Percentiles rank a stretch among this genome's conserved stretches.
phyloP scores from a whole-genome alignment of 441 rosid genomes.

The Melastoma candidum region DNA sequence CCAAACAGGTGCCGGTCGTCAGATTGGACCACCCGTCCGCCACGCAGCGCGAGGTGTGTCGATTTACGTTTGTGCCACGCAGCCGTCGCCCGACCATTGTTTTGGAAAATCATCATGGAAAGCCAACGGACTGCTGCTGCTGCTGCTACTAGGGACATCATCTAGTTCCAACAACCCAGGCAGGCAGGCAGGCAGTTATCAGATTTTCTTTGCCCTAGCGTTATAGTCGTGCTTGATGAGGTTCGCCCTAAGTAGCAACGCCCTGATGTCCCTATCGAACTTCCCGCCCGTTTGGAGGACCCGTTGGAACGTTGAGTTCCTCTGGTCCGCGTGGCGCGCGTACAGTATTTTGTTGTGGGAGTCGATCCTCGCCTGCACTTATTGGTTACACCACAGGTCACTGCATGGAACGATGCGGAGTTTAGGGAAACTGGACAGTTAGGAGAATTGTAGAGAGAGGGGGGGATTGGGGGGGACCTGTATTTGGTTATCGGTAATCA shows the following conservation, averaged over 20 bases:
- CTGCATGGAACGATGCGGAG: not conserved
- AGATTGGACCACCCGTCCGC: too few species aligned
- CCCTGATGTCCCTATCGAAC: conserved; percentile 78
- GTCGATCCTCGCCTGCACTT: conserved; percentile 84
- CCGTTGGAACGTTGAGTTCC: conserved; percentile 92
- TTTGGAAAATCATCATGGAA: too few species aligned
- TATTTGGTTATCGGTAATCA: conserved; percentile 92
- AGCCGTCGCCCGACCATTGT: too few species aligned
- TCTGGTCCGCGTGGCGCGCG: conserved; percentile 95
- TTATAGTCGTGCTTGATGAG: conserved; percentile 79
- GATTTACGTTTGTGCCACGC: too few species aligned
- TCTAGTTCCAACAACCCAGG: too few species aligned
- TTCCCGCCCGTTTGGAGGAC: conserved; percentile 89
- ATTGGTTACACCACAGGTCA: not conserved
- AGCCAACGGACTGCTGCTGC: too few species aligned
- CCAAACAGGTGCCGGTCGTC: too few species aligned
- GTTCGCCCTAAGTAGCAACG: conserved; percentile 81
- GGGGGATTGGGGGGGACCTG: conserved; percentile 29
- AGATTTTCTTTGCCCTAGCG: conserved; percentile 54
- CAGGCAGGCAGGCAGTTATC: conserved; percentile 8
- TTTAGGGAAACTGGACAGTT: not conserved
- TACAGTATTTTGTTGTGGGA: conserved; percentile 94
- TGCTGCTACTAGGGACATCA: too few species aligned
- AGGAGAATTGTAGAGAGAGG: not conserved
- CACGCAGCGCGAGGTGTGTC: too few species aligned